These are phyloP conservation scores for Lactifluus volemus DNA, from an alignment of 768 basidiomycete species.

Conservation along the genomic window DNA sequence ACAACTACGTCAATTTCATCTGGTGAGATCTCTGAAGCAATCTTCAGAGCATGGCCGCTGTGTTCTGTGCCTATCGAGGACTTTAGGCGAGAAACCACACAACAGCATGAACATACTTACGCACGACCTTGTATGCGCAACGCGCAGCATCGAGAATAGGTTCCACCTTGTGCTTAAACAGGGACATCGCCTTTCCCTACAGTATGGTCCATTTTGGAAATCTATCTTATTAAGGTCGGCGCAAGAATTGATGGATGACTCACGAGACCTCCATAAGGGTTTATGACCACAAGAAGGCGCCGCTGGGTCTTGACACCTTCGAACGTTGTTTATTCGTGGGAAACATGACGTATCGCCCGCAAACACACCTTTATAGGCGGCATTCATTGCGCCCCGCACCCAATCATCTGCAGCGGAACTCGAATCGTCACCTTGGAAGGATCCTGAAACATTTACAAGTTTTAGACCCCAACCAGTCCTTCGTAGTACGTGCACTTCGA, in stretches of 20 bases:
- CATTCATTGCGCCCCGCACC: conserved; percentile 43
- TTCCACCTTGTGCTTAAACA: conserved; percentile 51
- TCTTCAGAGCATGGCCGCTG: conserved; percentile 54
- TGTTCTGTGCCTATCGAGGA: conserved; percentile 49
- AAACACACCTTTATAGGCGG: conserved; percentile 53
- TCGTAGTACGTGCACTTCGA: conserved; percentile 48
- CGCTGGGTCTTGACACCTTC: conserved; percentile 47
- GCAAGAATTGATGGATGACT: conserved; percentile 22
- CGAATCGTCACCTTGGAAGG: conserved; percentile 26
- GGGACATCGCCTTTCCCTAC: conserved; percentile 51
- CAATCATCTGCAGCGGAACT: conserved; percentile 35
- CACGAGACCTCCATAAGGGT: conserved; percentile 75
- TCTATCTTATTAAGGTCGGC: neutral
- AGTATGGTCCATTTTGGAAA: neutral
- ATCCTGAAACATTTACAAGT: conserved; percentile 39
- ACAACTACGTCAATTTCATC: conserved; percentile 60
- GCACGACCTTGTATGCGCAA: conserved; percentile 50
- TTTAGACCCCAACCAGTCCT: conserved; percentile 31
- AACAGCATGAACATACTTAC: conserved; percentile 34
- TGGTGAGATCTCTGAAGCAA: conserved; percentile 47
- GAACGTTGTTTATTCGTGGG: neutral
- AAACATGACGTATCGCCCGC: neutral
- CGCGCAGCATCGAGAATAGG: conserved; percentile 65
- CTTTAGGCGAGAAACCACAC: neutral
- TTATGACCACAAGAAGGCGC: conserved; percentile 61